Conservation (phyloP, 192 early-diverging fungal species). For the Helicostylum pulchrum region DNA sequence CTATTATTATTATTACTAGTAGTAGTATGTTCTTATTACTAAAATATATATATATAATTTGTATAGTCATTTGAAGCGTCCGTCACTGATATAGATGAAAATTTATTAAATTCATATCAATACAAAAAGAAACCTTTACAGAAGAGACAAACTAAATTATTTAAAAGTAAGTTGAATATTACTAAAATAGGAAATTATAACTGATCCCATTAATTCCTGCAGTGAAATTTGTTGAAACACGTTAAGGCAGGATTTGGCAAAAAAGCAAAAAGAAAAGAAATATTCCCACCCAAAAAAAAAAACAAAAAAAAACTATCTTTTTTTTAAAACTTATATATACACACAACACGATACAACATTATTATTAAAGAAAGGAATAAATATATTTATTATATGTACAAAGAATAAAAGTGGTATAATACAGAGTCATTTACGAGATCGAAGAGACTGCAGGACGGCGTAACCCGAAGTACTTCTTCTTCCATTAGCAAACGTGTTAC, state of each 20-base stretch:
- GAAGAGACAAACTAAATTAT: constrained; percentile 12
- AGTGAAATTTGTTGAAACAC: constrained; percentile 28
- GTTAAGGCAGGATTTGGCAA: not conserved
- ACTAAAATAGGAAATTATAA: too few relatives aligned
- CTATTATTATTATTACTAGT: too few relatives aligned
- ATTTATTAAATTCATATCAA: not conserved
- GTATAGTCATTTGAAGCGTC: too few relatives aligned
- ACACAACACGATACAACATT: not conserved
- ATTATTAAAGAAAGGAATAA: not conserved
- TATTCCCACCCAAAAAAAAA: not conserved
- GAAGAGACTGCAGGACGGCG: not conserved
- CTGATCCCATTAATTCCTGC: not conserved
- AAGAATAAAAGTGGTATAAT: too few relatives aligned
- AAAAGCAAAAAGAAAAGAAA: too few relatives aligned
- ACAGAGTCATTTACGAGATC: not conserved
- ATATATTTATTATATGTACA: constrained; percentile 1
- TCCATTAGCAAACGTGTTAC: constrained; percentile 2
- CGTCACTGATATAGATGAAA: too few relatives aligned
- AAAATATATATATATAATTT: too few relatives aligned
- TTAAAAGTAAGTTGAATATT: constrained; percentile 19
- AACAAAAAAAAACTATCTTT: not conserved
- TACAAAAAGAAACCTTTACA: constrained; percentile 18
- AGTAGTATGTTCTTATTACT: too few relatives aligned
- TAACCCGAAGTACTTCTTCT: not conserved
- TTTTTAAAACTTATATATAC: not conserved